These are phyloP conservation scores for Fusarium sacchari DNA, from an alignment of 2,329 filamentous ascomycete species.

Conservation along the genomic window DNA sequence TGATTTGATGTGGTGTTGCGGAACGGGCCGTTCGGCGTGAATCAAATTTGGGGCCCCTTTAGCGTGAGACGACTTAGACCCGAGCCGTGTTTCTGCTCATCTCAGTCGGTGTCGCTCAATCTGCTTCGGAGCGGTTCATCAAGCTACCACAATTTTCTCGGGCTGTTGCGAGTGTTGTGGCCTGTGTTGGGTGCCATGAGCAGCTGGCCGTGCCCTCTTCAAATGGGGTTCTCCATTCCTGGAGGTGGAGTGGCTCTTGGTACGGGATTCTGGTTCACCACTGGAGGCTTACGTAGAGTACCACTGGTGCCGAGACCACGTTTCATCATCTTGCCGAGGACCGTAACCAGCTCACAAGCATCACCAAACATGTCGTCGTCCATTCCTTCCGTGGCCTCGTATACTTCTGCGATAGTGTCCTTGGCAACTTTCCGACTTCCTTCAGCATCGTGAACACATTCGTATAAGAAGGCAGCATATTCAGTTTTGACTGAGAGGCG, in stretches of 20 bases:
- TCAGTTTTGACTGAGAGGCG: conserved; percentile 91
- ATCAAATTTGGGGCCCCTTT: conserved; percentile 19
- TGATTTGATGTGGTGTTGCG: conserved; percentile 12
- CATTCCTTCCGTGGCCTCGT: conserved; percentile 90
- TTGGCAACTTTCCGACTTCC: conserved; percentile 81
- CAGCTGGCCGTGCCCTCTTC: conserved; percentile 18
- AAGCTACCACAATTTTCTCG: not conserved
- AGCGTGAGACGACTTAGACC: conserved; percentile 1
- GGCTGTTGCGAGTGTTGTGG: not conserved
- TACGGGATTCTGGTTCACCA: conserved; percentile 18
- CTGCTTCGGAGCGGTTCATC: not conserved
- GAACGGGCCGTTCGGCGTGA: conserved; percentile 39
- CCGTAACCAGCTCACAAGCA: conserved; percentile 85
- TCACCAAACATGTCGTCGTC: conserved; percentile 96
- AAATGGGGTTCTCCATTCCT: conserved; percentile 59
- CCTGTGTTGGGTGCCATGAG: not conserved
- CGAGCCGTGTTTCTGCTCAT: not conserved
- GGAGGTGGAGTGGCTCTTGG: conserved; percentile 42
- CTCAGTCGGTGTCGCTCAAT: not conserved
- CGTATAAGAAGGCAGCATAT: conserved; percentile 91
- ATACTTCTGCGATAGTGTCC: conserved; percentile 87
- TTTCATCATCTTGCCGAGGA: conserved; percentile 89
- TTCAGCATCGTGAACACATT: conserved; percentile 86
- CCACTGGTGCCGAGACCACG: conserved; percentile 65
- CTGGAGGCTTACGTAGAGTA: conserved; percentile 47